Conservation (phyloP, 2,329 filamentous ascomycete species). For the Pestalotiopsis sp. region DNA sequence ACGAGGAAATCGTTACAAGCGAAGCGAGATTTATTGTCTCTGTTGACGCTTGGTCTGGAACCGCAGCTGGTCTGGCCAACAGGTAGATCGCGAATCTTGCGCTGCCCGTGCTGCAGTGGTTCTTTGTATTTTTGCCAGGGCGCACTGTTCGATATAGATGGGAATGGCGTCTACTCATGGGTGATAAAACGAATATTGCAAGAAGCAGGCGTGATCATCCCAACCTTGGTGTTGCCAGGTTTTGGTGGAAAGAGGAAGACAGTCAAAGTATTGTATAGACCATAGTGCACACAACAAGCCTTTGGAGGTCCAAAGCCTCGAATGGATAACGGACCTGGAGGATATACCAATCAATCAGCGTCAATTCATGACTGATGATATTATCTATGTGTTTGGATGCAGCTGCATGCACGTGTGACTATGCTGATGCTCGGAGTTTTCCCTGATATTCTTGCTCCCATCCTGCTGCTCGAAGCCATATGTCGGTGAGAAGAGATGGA, state of each 20-base stretch:
- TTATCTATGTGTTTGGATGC: background rate
- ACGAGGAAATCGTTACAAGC: background rate
- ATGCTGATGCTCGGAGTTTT: too few relatives aligned
- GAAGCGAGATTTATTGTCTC: background rate
- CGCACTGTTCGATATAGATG: background rate
- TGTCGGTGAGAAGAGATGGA: too few relatives aligned
- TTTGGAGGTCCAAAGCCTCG: background rate
- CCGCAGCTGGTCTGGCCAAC: conserved; percentile 2
- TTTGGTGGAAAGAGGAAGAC: background rate
- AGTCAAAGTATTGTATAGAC: conserved; percentile 11
- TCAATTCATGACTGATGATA: background rate
- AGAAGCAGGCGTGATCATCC: background rate
- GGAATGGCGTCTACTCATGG: background rate
- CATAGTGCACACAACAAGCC: conserved; percentile 4
- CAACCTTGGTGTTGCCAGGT: background rate
- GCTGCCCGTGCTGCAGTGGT: conserved; percentile 1
- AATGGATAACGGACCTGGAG: background rate
- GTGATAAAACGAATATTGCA: background rate
- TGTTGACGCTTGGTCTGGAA: background rate
- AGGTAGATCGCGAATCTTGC: background rate
- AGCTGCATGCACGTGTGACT: too few relatives aligned
- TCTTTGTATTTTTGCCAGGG: background rate
- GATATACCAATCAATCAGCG: background rate
- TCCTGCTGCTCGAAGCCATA: too few relatives aligned
- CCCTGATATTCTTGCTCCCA: too few relatives aligned